phyloP scores from a whole-genome alignment of 1,139 yeast species.

The Sugiyamaella sp. region DNA sequence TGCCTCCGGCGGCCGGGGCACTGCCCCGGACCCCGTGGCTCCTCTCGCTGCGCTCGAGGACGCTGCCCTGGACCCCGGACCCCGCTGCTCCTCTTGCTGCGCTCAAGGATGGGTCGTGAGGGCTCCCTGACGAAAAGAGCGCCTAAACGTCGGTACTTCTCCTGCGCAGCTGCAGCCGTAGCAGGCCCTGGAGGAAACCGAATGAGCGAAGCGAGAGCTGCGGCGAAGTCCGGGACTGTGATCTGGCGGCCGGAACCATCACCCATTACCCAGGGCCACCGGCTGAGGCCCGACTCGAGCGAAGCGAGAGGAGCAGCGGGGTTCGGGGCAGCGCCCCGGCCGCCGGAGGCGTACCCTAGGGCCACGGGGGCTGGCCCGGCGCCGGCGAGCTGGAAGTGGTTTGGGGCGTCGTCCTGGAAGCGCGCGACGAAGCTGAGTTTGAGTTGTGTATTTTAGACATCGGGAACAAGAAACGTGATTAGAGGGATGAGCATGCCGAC shows the following conservation, averaged over 20 bases:
- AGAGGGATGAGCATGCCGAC: constrained; percentile 43
- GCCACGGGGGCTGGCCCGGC: background rate
- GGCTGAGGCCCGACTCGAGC: constrained; percentile 4
- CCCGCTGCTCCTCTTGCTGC: no score
- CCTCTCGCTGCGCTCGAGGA: background rate
- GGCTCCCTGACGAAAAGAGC: no score
- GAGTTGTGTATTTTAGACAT: constrained; percentile 23
- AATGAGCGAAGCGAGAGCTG: no score
- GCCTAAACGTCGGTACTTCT: no score
- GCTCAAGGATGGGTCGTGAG: no score
- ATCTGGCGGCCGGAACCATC: no score
- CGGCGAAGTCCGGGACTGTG: no score
- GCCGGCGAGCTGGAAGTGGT: no score
- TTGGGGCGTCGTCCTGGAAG: no score
- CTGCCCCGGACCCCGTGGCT: constrained; percentile 1
- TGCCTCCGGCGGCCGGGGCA: constrained; percentile 3
- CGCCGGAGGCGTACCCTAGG: background rate
- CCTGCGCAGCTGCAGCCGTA: no score
- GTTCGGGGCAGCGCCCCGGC: constrained; percentile 1
- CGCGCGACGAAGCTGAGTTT: background rate
- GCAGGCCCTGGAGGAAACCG: no score
- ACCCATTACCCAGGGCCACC: no score
- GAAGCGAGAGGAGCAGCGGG: constrained; percentile 2
- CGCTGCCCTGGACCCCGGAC: background rate
- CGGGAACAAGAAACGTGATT: constrained; percentile 40